Percentiles rank a stretch among this genome's conserved stretches.
Conservation (phyloP, 352 stramenopile species). For the Pythium aquatile region DNA sequence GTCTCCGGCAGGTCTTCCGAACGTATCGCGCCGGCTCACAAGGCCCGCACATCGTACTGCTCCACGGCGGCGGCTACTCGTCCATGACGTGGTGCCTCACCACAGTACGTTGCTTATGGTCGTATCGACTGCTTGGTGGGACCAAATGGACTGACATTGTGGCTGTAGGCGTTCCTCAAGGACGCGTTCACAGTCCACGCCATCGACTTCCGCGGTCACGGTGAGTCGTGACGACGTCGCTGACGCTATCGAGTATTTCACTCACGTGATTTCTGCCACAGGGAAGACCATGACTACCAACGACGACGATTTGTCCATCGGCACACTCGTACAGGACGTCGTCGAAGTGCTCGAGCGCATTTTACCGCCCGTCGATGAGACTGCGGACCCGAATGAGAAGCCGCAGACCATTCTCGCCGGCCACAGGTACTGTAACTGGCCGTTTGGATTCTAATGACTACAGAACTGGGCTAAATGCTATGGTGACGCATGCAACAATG, state of each 20-base stretch:
- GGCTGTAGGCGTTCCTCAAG: slow-evolving; percentile 63
- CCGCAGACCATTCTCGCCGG: slow-evolving; percentile 72
- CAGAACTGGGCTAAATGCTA: too few species aligned
- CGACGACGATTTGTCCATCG: slow-evolving; percentile 74
- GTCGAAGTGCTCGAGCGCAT: slow-evolving; percentile 55
- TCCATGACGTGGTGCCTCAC: slow-evolving; percentile 86
- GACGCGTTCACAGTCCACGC: slow-evolving; percentile 74
- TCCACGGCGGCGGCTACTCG: slow-evolving; percentile 85
- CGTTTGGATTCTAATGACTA: too few species aligned
- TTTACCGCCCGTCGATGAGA: slow-evolving; percentile 34
- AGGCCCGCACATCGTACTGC: slow-evolving; percentile 73
- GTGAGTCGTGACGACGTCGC: slow-evolving; percentile 16
- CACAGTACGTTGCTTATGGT: slow-evolving; percentile 34
- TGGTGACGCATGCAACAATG: too few species aligned
- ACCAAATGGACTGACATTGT: background rate
- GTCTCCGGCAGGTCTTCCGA: slow-evolving; percentile 57
- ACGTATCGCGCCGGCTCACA: slow-evolving; percentile 68
- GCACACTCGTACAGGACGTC: slow-evolving; percentile 67
- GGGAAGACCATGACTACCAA: slow-evolving; percentile 52
- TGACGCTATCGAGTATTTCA: too few species aligned
- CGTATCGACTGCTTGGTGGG: too few species aligned
- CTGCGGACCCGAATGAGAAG: slow-evolving; percentile 27
- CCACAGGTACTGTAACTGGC: slow-evolving; percentile 43
- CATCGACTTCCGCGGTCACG: slow-evolving; percentile 84
- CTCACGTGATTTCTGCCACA: slow-evolving; percentile 13